phyloP scores from a whole-genome alignment of 2,329 filamentous ascomycete genomes.

The Diplodia intermedia region DNA sequence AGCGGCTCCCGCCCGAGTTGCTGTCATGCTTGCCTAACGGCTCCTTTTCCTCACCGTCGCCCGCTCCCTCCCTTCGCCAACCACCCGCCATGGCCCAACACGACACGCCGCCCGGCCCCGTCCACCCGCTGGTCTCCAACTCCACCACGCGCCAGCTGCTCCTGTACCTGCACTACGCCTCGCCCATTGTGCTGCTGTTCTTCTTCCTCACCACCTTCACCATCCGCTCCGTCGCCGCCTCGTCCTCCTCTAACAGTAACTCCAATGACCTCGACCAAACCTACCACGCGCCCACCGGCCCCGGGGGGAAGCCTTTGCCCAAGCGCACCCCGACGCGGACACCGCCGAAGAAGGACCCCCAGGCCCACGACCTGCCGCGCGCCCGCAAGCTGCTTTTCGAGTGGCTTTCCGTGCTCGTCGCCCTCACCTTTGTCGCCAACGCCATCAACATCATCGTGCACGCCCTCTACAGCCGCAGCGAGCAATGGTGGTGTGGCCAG shows the following conservation, averaged over 20 bases:
- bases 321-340: conserved; percentile 60
- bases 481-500: conserved; percentile 84
- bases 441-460: conserved; percentile 76
- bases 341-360: conserved; percentile 54
- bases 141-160: conserved; percentile 38
- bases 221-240: conserved; percentile 63
- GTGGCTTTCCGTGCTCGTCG: conserved; percentile 72
- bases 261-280: conserved; percentile 33
- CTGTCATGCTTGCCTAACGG: conserved; percentile 31
- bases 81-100: conserved; percentile 34
- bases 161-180: conserved; percentile 61
- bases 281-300: conserved; percentile 64
- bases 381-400: conserved; percentile 75
- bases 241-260: conserved; percentile 52
- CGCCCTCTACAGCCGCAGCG: conserved; percentile 69
- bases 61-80: conserved; percentile 24
- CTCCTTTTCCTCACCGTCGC: conserved; percentile 31
- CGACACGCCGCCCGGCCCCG: conserved; percentile 29
- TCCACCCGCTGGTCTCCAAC: conserved; percentile 27
- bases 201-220: conserved; percentile 70
- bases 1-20: conserved; percentile 26
- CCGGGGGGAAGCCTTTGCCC: conserved; percentile 86
- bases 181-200: conserved; percentile 68
- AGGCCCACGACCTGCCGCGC: conserved; percentile 65
- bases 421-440: conserved; percentile 78